Base-by-base conservation (phyloP, 768 basidiomycete species). In the Pisolithus marmoratus region DNA sequence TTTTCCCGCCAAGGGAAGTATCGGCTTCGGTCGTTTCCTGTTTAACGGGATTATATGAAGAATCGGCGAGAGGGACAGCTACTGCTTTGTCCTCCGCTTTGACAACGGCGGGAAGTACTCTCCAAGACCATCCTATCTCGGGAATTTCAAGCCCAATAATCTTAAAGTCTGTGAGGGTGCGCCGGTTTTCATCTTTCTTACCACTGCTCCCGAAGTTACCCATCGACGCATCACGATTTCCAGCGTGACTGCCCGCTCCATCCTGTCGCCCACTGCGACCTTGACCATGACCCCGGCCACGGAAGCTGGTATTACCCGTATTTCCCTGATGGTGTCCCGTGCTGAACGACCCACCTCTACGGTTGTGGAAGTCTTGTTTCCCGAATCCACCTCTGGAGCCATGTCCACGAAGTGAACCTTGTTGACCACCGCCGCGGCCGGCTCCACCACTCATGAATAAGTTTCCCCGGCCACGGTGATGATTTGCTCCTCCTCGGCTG, bases 111-210 rank as follows among this genome's bases (percentile, higher is more conserved):
- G 80, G 81, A 48, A 82, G 62, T 47, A 73, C 59, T 54, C 93
- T 92, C 95, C 95, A 97, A 46, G 75, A 79, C 95, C 95, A 97
- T 58, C 72, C 74, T 53, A 96, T 73, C 58, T 87, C 84, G 60
- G 77, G 82, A 58, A 96, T 87, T 65, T 90, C 84, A 59, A 97
- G 76, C 24, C 89, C 94, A 63, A 94, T 77, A 66, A 99, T 93
- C 73, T 95, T 91, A 81, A 99, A 99, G 73, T 98, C 95, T 36
- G 94, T 97, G 60, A 99, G 83, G 27, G 94, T 96, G 61, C 91
- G 83, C 63, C 86, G 82, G 65, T 87, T 87, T 69, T 92, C 90
- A 64, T 90, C 88, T 70, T 86, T 87, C 79, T 90, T 90, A 78
- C 84, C 83, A 63, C 70, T 64, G 45, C 69, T 69, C 61, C 75